Conservation (phyloP, 345 rosid species). For the Pelargonium nanum region DNA sequence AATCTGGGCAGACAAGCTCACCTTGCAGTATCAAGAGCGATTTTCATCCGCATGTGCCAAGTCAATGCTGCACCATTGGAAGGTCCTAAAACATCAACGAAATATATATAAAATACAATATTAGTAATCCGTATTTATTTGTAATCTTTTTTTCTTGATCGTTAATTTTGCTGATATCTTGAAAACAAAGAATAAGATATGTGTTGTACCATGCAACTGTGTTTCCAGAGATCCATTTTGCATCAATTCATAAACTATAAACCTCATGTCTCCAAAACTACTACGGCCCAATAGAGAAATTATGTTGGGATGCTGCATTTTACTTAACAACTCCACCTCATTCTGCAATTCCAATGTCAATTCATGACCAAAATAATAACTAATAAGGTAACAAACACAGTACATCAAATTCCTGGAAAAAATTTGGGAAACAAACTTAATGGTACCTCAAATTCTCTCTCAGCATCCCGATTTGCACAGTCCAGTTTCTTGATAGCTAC, state of each 20-base stretch:
- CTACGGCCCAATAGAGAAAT: slow-evolving; percentile 67
- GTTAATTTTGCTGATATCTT: background rate
- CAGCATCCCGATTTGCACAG: slow-evolving; percentile 55
- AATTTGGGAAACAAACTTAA: background rate
- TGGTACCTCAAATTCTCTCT: slow-evolving; percentile 67
- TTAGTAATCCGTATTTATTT: too few species aligned
- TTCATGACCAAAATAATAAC: slow-evolving; percentile 3
- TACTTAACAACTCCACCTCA: slow-evolving; percentile 72
- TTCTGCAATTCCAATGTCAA: slow-evolving; percentile 36
- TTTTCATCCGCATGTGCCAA: slow-evolving; percentile 87
- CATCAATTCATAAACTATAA: slow-evolving; percentile 83
- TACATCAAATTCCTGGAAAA: background rate
- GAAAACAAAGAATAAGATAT: background rate
- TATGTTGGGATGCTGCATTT: slow-evolving; percentile 60
- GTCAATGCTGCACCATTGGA: slow-evolving; percentile 61
- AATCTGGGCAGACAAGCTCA: slow-evolving; percentile 19
- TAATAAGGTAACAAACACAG: background rate
- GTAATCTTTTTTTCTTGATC: too few species aligned
- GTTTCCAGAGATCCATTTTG: slow-evolving; percentile 73
- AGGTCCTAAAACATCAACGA: slow-evolving; percentile 35
- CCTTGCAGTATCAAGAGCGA: slow-evolving; percentile 88
- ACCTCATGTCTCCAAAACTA: slow-evolving; percentile 38
- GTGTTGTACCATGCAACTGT: slow-evolving; percentile 65
- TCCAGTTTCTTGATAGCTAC: slow-evolving; percentile 79
- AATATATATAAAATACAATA: background rate